Evolutionary conservation across 2,329 filamentous ascomycete genomes (phyloP), one percentile per base, ranked within the genome.

Genomic region (Gremmenia infestans): DNA sequence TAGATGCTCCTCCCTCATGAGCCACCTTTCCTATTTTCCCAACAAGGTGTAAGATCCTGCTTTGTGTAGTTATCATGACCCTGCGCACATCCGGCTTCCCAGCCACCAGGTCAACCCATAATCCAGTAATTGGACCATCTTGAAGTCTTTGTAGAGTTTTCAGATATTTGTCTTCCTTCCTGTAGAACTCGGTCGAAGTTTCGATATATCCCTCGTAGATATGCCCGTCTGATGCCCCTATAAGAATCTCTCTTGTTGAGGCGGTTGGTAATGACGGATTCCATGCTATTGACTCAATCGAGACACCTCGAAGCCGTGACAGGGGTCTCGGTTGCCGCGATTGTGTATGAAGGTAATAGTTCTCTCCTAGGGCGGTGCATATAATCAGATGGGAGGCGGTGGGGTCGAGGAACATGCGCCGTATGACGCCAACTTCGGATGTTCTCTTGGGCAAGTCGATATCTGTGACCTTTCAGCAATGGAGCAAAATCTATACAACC

Each of bases 271-370:
- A 78, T 2, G 90, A 91, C 1, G 94, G 91, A 67, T 95, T 97
- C 94, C 94, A 99, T 37, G 93, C 91, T 59, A 99, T 80, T 60
- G 88, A 88, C 72, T 97, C 92, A 57, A 99, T 90, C 8, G 84
- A 79, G 14, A 97, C 90, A 28, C 91, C 91, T 65, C 93, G 93
- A 52, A 99, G 74, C 55, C 91, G 83, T 14, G 88, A 85, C 37
- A 99, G 78, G 7, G 87, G 81, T 61, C 94, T 90, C 2, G 93
- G 91, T 62, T 92, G 88, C 64, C 91, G 88, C 36, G 92, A 94
- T 71, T 97, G 93, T 11, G 91, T 93, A 72, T 99, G 94, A 9
- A 99, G 87, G 73, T 99, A 99, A 77, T 92, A 99, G 74, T 96
- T 97, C 73, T 99, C 94, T 70, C 91, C 91, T 42, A 91, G 82